These are phyloP conservation scores for Rhizoclosmatium sp. DNA, from an alignment of 192 early-diverging fungal genomes.

Conservation along the genomic window DNA sequence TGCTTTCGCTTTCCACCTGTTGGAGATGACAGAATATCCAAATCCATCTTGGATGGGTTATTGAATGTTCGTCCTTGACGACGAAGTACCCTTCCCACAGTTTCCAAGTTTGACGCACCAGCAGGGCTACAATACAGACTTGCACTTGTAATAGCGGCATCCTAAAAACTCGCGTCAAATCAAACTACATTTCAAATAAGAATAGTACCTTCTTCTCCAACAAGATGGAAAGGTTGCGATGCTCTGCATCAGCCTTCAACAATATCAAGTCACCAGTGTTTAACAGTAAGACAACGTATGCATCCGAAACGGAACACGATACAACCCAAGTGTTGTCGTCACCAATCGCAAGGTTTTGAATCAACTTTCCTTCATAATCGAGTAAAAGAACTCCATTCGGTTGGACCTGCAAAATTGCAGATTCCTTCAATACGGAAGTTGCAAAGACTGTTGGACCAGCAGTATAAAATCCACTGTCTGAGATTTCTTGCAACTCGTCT, in stretches of 20 bases:
- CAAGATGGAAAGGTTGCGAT: conserved; percentile 36
- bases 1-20: conserved; percentile 1
- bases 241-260: conserved; percentile 63
- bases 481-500: conserved; percentile 83
- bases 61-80: conserved; percentile 11
- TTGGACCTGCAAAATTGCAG: conserved; percentile 85
- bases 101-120: conserved; percentile 9
- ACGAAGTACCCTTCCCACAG: conserved; percentile 1
- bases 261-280: conserved; percentile 68
- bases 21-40: background rate
- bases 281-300: conserved; percentile 78
- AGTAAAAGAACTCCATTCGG: conserved; percentile 75
- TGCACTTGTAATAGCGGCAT: conserved; percentile 28
- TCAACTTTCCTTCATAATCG: conserved; percentile 67
- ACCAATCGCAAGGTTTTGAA: conserved; percentile 58
- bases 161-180: background rate
- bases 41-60: background rate
- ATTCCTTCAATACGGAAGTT: conserved; percentile 72
- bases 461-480: conserved; percentile 76
- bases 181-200: background rate
- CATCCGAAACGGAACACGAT: conserved; percentile 78
- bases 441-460: conserved; percentile 80
- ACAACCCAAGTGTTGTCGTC: conserved; percentile 64
- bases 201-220: conserved; percentile 46
- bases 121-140: conserved; percentile 50